Percentiles rank a stretch among this genome's conserved stretches.
Evolutionary conservation across 2,329 filamentous ascomycete species (phyloP).

Genomic region (Cladophialophora exuberans): DNA sequence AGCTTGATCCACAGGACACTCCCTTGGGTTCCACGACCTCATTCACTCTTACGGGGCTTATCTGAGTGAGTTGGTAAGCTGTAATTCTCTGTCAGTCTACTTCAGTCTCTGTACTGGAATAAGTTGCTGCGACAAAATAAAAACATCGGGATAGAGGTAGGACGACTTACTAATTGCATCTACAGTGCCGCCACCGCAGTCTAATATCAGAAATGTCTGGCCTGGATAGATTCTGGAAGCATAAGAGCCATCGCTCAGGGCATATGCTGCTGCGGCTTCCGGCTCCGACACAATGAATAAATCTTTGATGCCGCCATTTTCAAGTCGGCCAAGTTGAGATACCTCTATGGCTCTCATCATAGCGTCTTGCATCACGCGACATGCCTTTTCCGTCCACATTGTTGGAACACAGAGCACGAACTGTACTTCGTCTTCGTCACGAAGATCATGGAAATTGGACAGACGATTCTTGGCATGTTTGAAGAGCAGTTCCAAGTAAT

Average conservation of each 20-base stretch:
- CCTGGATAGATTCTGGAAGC: constrained; percentile 55
- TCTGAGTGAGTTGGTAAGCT: constrained; percentile 16
- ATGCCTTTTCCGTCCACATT: constrained; percentile 70
- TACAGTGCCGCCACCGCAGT: constrained; percentile 95
- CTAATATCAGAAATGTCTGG: constrained; percentile 76
- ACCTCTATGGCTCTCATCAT: constrained; percentile 54
- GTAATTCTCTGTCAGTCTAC: background rate
- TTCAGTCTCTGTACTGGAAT: background rate
- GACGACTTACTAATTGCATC: constrained; percentile 53
- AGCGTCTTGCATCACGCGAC: constrained; percentile 12
- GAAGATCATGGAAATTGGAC: background rate
- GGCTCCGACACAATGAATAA: constrained; percentile 28
- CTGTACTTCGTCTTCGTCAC: background rate
- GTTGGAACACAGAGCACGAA: constrained; percentile 67
- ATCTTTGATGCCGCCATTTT: constrained; percentile 91
- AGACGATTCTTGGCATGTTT: constrained; percentile 1
- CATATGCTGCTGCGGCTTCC: constrained; percentile 24
- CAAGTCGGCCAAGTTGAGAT: constrained; percentile 91
- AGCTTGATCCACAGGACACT: constrained; percentile 38
- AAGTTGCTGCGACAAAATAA: no score
- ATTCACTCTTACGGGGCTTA: constrained; percentile 13
- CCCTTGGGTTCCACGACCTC: constrained; percentile 30
- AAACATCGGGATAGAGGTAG: no score
- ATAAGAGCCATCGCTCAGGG: constrained; percentile 68
- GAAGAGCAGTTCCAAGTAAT: constrained; percentile 92